Conservation (phyloP, 176 grass and related monocot species). For the Avena insularis region DNA sequence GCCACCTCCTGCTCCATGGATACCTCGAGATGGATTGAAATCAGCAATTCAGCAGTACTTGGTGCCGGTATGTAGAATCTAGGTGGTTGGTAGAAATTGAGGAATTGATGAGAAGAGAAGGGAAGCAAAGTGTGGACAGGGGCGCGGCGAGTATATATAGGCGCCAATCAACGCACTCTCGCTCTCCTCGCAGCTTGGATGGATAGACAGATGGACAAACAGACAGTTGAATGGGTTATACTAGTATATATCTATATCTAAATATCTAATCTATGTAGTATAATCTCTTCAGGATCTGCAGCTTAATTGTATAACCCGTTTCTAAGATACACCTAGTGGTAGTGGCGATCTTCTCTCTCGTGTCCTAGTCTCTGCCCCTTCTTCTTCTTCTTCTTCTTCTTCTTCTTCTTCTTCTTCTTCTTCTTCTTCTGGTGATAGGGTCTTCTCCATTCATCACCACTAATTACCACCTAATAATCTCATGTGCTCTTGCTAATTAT, state of each 20-base stretch:
- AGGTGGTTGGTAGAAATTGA: no score
- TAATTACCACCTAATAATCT: no score
- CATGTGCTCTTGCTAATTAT: background rate
- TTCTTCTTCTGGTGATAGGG: no score
- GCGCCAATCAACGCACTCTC: background rate
- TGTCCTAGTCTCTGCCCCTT: background rate
- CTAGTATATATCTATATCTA: background rate
- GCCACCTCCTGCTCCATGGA: background rate
- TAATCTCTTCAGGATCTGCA: background rate
- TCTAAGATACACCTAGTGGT: background rate
- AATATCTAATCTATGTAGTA: background rate
- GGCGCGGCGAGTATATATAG: background rate
- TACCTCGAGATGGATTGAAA: no score
- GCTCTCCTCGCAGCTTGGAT: constrained; percentile 1
- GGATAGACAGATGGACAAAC: background rate
- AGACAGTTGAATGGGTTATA: background rate
- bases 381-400: no score
- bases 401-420: no score
- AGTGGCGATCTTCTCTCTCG: background rate
- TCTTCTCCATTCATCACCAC: no score
- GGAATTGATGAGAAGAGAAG: background rate
- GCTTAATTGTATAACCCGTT: background rate
- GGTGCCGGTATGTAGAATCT: background rate
- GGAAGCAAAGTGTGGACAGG: background rate
- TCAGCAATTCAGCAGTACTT: no score